phyloP scores from a whole-genome alignment of 345 rosid genomes.

The Kernera saxatilis region DNA sequence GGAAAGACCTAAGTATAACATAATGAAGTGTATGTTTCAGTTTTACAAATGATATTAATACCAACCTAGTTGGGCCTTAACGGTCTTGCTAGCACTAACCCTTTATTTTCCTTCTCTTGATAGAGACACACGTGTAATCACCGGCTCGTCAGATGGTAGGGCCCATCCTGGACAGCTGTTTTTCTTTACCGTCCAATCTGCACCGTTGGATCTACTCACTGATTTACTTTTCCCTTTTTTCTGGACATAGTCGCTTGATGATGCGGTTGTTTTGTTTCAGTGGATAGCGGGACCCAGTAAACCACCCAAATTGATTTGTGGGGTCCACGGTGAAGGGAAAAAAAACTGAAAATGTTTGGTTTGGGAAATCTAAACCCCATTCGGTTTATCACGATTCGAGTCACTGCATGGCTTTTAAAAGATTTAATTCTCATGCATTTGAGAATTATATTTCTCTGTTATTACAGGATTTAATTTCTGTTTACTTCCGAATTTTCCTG shows the following conservation, averaged over 20 bases:
- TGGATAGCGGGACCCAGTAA: conserved; percentile 17
- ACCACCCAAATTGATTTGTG: not conserved
- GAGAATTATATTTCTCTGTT: not conserved
- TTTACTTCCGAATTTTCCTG: not conserved
- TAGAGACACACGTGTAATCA: conserved; percentile 22
- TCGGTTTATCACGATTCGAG: not conserved
- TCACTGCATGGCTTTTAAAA: too few relatives aligned
- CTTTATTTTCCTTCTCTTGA: not conserved
- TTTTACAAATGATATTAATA: too few relatives aligned
- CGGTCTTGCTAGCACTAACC: not conserved
- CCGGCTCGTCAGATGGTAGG: conserved; percentile 9
- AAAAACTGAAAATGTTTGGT: not conserved
- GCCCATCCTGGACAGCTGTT: not conserved
- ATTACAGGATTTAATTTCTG: not conserved
- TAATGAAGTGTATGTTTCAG: too few relatives aligned
- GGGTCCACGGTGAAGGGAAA: not conserved
- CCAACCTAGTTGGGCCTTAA: not conserved
- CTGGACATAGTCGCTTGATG: conserved; percentile 24
- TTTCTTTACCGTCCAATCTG: not conserved
- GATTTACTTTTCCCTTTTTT: not conserved
- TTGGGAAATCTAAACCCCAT: not conserved
- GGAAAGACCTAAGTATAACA: too few relatives aligned
- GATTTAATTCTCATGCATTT: too few relatives aligned
- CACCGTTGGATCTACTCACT: conserved; percentile 19
- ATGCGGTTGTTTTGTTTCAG: conserved; percentile 27